Evolutionary conservation across 2,329 filamentous ascomycete species (phyloP), one percentile per base, ranked within the genome.

Genomic region (Curvularia eragrostidis): DNA sequence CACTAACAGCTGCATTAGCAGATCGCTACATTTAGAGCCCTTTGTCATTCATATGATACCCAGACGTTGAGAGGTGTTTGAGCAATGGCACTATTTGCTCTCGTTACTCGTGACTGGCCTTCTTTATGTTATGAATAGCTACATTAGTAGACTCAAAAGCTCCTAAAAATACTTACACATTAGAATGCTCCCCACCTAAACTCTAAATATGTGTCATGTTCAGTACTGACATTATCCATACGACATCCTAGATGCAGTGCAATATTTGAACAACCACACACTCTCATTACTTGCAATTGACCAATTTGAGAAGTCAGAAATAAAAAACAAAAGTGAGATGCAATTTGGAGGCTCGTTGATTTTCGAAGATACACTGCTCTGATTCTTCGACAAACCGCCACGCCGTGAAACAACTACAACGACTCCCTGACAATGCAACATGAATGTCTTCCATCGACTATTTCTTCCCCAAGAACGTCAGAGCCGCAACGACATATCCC

Each of bases 401-500:
- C 2, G 34, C 15, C n/a, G n/a, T 7, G n/a, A 18, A 36, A 36
- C 34, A 36, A 36, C 28, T 13, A 34, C 15, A 36, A 36, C n/a
- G 18, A 9, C 34, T 8, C 34, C 7, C 15, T 6, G n/a, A 36
- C 7, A 36, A 36, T n/a, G 15, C 18, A 5, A 15, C 7, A 9
- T 23, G 9, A 13, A 44, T 1, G 5, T 19, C 8, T 23, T 18
- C 18, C 18, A 47, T 15, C 15, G 13, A 38, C 34, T 49, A 9
- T 8, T 42, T 52, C 36, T 68, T 71, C 19, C 64, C 63, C 55
- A 82, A 66, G 58, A 80, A 82, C 0, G 74, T 82, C 76, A 87
- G 75, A 5, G 83, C 83, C 21, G 78, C 81, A 28, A 83, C 70
- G 49, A 79, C 80, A 66, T 85, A 73, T 1, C 82, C 83, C 73